Conservation (phyloP, 2,329 filamentous ascomycete species). For the Fusarium avenaceum region DNA sequence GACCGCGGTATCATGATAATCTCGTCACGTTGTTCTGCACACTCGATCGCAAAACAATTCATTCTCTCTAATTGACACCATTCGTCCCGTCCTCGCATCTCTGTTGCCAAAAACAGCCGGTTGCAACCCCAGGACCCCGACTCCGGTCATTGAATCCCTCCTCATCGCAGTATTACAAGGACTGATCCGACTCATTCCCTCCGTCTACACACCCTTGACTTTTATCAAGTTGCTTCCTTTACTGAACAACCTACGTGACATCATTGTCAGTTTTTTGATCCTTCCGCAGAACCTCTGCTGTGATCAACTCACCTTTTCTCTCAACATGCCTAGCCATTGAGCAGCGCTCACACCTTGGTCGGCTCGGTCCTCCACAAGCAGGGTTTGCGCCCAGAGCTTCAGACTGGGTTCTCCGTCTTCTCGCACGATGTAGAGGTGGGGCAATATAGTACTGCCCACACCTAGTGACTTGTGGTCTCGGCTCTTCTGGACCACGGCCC, state of each 20-base stretch:
- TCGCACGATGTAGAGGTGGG: constrained; percentile 91
- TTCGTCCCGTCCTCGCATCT: constrained; percentile 36
- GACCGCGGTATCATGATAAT: constrained; percentile 4
- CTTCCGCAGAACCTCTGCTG: not conserved
- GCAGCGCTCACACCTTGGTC: constrained; percentile 93
- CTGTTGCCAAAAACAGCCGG: constrained; percentile 39
- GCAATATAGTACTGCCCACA: constrained; percentile 92
- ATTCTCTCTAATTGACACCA: constrained; percentile 49
- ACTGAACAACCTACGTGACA: constrained; percentile 53
- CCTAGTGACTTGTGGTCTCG: constrained; percentile 87
- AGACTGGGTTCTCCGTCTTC: constrained; percentile 96
- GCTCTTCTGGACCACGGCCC: constrained; percentile 92
- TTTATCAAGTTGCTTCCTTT: constrained; percentile 42
- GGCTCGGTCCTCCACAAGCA: constrained; percentile 93
- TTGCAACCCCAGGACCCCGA: constrained; percentile 39
- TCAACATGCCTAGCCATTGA: constrained; percentile 91
- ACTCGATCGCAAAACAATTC: constrained; percentile 34
- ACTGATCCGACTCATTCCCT: constrained; percentile 33
- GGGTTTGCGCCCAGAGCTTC: constrained; percentile 95
- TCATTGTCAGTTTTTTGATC: constrained; percentile 30
- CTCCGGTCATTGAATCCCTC: constrained; percentile 44
- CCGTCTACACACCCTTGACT: constrained; percentile 37
- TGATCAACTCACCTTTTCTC: constrained; percentile 83
- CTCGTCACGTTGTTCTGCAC: constrained; percentile 10
- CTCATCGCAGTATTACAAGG: constrained; percentile 46